Conservation (phyloP, 345 rosid genomes). For the Diplotaxis tenuifolia region DNA sequence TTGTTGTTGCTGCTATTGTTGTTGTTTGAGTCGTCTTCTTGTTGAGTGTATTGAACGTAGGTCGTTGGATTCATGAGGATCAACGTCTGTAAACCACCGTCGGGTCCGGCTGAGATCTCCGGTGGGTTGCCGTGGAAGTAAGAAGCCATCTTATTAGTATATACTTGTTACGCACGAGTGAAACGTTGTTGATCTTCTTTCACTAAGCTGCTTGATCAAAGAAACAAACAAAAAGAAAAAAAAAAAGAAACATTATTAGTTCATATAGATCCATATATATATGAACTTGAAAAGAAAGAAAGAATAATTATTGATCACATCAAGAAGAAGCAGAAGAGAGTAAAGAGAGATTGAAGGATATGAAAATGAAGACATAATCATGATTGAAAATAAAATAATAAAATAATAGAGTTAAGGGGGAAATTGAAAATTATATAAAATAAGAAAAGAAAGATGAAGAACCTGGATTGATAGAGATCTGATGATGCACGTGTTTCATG, state of each 20-base stretch:
- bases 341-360: slow-evolving; percentile 34
- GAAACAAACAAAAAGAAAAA: neutral
- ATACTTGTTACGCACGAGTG: neutral
- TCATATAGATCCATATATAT: slow-evolving; percentile 13
- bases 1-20: slow-evolving; percentile 25
- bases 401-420: slow-evolving; percentile 26
- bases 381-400: slow-evolving; percentile 44
- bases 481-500: slow-evolving; percentile 76
- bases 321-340: slow-evolving; percentile 33
- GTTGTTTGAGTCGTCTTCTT: slow-evolving; percentile 44
- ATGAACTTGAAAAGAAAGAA: slow-evolving; percentile 11
- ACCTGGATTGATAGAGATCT: slow-evolving; percentile 69
- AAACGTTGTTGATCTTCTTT: slow-evolving; percentile 30
- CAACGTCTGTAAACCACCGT: slow-evolving; percentile 86
- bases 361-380: slow-evolving; percentile 45
- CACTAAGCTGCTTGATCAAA: slow-evolving; percentile 25
- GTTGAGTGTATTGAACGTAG: slow-evolving; percentile 76
- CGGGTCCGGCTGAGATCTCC: slow-evolving; percentile 65
- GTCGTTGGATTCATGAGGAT: slow-evolving; percentile 91
- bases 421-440: slow-evolving; percentile 16
- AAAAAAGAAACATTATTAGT: slow-evolving; percentile 2
- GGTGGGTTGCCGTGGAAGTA: slow-evolving; percentile 79
- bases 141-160: slow-evolving; percentile 55
- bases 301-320: slow-evolving; percentile 20
- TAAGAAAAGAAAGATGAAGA: slow-evolving; percentile 43